Evolutionary conservation across 305 asterid genomes (phyloP).

Genomic region (Andrographis paniculata): DNA sequence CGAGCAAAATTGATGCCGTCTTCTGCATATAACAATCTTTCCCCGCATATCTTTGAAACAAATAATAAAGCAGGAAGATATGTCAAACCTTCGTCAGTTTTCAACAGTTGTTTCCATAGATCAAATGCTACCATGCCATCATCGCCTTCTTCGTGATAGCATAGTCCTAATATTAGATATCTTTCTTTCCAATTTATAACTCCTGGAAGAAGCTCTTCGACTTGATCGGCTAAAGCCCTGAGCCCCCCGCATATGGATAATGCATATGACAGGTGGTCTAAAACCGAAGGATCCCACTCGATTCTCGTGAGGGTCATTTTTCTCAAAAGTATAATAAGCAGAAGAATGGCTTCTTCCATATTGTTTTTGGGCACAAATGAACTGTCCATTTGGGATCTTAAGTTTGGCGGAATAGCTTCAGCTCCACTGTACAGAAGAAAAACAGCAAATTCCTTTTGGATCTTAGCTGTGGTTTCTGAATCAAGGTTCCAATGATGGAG

Average conservation of each 20-base stretch:
- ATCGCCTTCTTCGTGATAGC: conserved; percentile 70
- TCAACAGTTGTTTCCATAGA: conserved; percentile 54
- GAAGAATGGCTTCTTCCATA: conserved; percentile 85
- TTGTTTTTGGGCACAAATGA: conserved; percentile 74
- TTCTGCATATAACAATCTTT: conserved; percentile 28
- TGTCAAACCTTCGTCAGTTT: conserved; percentile 26
- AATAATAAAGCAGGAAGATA: conserved; percentile 48
- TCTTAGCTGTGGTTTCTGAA: conserved; percentile 50
- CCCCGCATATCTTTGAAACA: conserved; percentile 60
- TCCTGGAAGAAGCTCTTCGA: conserved; percentile 81
- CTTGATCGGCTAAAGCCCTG: conserved; percentile 61
- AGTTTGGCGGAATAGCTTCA: conserved; percentile 66
- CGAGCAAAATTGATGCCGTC: conserved; percentile 62
- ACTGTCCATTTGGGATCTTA: conserved; percentile 66
- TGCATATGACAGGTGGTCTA: conserved; percentile 83
- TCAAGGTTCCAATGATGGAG: conserved; percentile 84
- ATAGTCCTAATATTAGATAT: conserved; percentile 66
- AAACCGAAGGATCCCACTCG: conserved; percentile 80
- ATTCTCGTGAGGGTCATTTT: conserved; percentile 53
- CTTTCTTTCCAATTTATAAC: conserved; percentile 46
- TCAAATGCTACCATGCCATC: conserved; percentile 50
- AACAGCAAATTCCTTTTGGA: conserved; percentile 74
- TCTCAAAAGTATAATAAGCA: conserved; percentile 64
- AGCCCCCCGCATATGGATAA: conserved; percentile 72
- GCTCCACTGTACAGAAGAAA: conserved; percentile 81